phyloP scores from a whole-genome alignment of 164 flowering plant genomes.

The Kalanchoe fedtschenkoi region DNA sequence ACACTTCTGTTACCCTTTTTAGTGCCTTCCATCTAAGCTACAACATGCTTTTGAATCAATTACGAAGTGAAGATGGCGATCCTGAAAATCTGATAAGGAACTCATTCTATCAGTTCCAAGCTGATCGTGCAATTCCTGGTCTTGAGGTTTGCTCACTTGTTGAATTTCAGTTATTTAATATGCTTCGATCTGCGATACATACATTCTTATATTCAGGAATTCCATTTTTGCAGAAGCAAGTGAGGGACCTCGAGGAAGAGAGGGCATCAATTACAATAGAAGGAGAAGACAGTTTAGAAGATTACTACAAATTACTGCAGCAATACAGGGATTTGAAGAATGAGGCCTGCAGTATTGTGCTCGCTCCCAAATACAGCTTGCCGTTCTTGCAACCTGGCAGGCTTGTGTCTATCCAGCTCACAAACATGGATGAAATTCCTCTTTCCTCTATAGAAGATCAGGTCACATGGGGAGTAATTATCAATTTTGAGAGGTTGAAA shows the following conservation, averaged over 20 bases:
- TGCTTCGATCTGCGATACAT: not conserved
- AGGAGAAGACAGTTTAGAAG: constrained; percentile 79
- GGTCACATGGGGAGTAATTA: constrained; percentile 84
- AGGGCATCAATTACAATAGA: constrained; percentile 83
- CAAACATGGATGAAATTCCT: constrained; percentile 37
- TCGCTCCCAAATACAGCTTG: constrained; percentile 74
- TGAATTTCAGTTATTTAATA: not conserved
- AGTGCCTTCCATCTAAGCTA: constrained; percentile 99
- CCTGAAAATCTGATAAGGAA: constrained; percentile 87
- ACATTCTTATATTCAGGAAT: no score
- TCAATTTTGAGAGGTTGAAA: constrained; percentile 63
- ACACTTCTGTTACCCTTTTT: constrained; percentile 13
- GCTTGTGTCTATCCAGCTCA: constrained; percentile 53
- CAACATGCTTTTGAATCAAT: constrained; percentile 93
- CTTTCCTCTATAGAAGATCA: constrained; percentile 57
- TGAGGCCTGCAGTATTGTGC: constrained; percentile 62
- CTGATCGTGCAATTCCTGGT: constrained; percentile 88
- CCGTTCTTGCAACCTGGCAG: constrained; percentile 90
- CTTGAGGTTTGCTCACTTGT: constrained; percentile 58
- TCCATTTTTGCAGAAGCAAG: constrained; percentile 56
- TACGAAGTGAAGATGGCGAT: constrained; percentile 87
- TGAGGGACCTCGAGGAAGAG: constrained; percentile 66
- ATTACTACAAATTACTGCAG: constrained; percentile 58
- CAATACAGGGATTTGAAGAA: constrained; percentile 69
- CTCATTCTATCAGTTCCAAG: constrained; percentile 95